Conservation (phyloP, 164 flowering plant species). For the Akebia trifoliata region DNA sequence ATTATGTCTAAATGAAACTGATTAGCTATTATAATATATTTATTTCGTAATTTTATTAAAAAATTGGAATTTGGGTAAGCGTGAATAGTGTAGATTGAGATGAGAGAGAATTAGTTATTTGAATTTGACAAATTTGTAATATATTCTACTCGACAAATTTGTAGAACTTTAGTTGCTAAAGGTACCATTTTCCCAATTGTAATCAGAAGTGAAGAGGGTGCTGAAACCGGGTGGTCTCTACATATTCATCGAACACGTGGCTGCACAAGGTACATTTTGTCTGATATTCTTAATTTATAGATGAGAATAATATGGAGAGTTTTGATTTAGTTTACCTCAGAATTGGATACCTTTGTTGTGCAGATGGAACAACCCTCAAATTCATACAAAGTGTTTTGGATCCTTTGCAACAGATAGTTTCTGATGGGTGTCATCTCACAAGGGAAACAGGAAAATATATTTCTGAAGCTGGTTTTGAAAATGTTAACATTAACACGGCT, state of each 20-base stretch:
- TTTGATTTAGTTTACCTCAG: not conserved
- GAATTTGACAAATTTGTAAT: not conserved
- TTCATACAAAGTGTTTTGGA: slow-evolving; percentile 51
- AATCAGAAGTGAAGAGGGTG: slow-evolving; percentile 76
- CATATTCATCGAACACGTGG: slow-evolving; percentile 84
- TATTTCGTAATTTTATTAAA: too few relatives aligned
- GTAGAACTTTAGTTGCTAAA: not conserved
- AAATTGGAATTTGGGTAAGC: too few relatives aligned
- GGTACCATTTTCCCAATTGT: not conserved
- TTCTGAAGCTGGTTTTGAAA: slow-evolving; percentile 62
- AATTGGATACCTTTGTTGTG: not conserved
- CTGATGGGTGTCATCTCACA: slow-evolving; percentile 91
- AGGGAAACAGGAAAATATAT: slow-evolving; percentile 63
- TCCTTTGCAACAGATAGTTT: slow-evolving; percentile 66
- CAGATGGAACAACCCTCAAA: slow-evolving; percentile 68
- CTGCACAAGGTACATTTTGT: slow-evolving; percentile 57
- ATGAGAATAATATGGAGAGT: not conserved
- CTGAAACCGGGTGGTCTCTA: slow-evolving; percentile 80
- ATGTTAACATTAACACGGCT: slow-evolving; percentile 30
- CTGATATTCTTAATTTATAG: not conserved
- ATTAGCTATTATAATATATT: too few relatives aligned
- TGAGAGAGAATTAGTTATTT: too few relatives aligned
- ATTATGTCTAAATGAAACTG: too few relatives aligned
- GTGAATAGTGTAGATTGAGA: too few relatives aligned
- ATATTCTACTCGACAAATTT: not conserved